Conservation (phyloP, 139 green algal genomes). For the Picochlorum sp. region DNA sequence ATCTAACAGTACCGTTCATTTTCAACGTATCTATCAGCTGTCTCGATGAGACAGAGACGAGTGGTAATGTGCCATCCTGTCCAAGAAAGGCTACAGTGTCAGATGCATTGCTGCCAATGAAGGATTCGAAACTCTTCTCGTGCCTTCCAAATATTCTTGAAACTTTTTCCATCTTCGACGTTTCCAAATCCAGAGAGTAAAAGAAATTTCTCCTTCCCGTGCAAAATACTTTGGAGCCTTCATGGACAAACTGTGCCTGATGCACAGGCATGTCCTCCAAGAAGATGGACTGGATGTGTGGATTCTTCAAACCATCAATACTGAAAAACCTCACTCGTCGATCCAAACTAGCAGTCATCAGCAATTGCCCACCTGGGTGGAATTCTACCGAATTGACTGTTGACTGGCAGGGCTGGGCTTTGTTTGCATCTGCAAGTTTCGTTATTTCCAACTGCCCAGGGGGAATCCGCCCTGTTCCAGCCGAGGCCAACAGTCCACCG, state of each 20-base stretch:
- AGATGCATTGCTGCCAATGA: conserved; percentile 41
- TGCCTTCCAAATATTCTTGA: conserved; percentile 24
- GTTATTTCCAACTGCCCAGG: conserved; percentile 55
- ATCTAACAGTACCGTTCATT: conserved; percentile 69
- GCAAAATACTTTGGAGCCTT: conserved; percentile 50
- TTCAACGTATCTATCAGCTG: conserved; percentile 69
- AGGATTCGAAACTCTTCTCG: conserved; percentile 63
- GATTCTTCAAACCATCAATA: conserved; percentile 54
- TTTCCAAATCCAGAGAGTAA: conserved; percentile 77
- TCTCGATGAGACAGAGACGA: conserved; percentile 64
- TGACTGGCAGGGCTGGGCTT: conserved; percentile 29
- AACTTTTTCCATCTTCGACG: conserved; percentile 51
- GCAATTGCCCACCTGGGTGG: conserved; percentile 72
- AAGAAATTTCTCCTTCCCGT: conserved; percentile 70
- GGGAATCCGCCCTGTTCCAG: conserved; percentile 18
- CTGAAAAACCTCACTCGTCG: conserved; percentile 72
- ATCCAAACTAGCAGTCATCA: conserved; percentile 84
- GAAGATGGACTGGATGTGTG: conserved; percentile 66
- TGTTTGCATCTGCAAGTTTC: conserved; percentile 69
- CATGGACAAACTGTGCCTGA: conserved; percentile 63
- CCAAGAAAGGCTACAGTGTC: conserved; percentile 73
- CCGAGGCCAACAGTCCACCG: conserved; percentile 27
- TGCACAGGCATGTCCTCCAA: conserved; percentile 82
- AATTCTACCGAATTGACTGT: conserved; percentile 64
- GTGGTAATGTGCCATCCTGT: conserved; percentile 50